A percentile compares a stretch with the other conserved stretches of the same genome.
Conservation (phyloP, 805 yeast species). For the Candida quercuum region DNA sequence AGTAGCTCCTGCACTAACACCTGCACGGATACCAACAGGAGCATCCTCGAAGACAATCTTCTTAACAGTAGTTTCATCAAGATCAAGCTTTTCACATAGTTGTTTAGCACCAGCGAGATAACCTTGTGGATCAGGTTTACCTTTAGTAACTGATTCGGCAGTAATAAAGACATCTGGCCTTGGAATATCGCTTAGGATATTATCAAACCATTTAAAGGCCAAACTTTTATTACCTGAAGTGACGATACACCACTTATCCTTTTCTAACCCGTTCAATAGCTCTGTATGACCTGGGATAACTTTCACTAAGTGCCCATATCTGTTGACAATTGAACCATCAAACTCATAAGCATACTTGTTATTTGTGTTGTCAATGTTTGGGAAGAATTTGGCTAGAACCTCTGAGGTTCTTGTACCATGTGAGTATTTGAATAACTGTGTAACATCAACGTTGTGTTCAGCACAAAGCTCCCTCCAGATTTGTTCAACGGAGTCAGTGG, state of each 20-base stretch:
- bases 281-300: slow-evolving; percentile 74
- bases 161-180: slow-evolving; percentile 76
- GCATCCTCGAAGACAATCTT: slow-evolving; percentile 82
- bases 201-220: slow-evolving; percentile 73
- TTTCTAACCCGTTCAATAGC: slow-evolving; percentile 49
- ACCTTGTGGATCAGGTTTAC: slow-evolving; percentile 88
- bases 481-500: slow-evolving; percentile 77
- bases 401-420: slow-evolving; percentile 87
- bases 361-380: slow-evolving; percentile 63
- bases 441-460: slow-evolving; percentile 64
- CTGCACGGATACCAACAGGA: slow-evolving; percentile 85
- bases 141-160: slow-evolving; percentile 73
- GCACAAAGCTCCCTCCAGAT: slow-evolving; percentile 76
- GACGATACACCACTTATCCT: slow-evolving; percentile 73
- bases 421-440: slow-evolving; percentile 22
- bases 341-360: slow-evolving; percentile 60
- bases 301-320: slow-evolving; percentile 66
- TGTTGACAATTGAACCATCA: slow-evolving; percentile 56
- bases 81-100: slow-evolving; percentile 38
- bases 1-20: slow-evolving; percentile 78
- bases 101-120: slow-evolving; percentile 40
- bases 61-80: slow-evolving; percentile 32
- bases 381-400: slow-evolving; percentile 67
- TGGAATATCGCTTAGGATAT: slow-evolving; percentile 45
- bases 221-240: slow-evolving; percentile 76